These are phyloP conservation scores for Allium sativum DNA, from an alignment of 106 monocot genomes.

Conservation along the genomic window DNA sequence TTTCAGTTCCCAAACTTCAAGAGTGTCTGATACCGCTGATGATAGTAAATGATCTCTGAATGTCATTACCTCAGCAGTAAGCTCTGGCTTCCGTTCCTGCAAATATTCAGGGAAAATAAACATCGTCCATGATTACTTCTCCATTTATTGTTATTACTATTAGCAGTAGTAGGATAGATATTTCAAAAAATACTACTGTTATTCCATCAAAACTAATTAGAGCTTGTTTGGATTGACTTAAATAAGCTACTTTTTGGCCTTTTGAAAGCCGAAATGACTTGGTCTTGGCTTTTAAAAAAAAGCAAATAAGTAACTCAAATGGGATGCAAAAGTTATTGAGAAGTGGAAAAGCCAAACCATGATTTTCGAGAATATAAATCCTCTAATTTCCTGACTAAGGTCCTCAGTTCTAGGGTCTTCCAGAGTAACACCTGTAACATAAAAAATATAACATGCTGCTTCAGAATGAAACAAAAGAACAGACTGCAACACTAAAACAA, in stretches of 20 bases:
- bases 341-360: conserved; percentile 37
- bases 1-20: conserved; percentile 97
- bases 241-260: no score
- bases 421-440: conserved; percentile 51
- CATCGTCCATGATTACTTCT: neutral
- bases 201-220: no score
- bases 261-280: no score
- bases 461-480: no score
- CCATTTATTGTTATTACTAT: neutral
- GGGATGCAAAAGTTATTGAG: neutral
- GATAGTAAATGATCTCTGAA: conserved; percentile 89
- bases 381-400: conserved; percentile 89
- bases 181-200: no score
- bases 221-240: no score
- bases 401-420: conserved; percentile 88
- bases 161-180: no score
- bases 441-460: neutral
- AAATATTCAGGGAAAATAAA: conserved; percentile 9
- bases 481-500: no score
- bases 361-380: conserved; percentile 96
- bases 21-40: conserved; percentile 75
- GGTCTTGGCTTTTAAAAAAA: no score
- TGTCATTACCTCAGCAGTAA: conserved; percentile 65
- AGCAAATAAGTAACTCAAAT: neutral
- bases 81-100: conserved; percentile 87